Conservation (phyloP, 805 yeast species). For the Maudiozyma saulgeensis region DNA sequence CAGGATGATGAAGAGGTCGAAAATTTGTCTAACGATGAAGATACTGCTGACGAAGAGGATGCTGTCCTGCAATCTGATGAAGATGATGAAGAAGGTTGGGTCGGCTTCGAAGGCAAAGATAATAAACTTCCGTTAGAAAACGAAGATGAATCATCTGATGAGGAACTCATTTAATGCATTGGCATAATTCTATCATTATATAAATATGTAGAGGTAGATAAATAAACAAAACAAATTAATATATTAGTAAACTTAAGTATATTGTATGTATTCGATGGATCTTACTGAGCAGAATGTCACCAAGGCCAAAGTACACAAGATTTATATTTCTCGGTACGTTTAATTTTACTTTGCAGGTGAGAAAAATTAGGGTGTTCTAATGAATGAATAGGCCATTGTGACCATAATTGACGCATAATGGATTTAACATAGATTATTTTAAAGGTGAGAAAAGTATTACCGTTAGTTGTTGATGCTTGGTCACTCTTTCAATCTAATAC, state of each 20-base stretch:
- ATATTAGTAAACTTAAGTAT: too few relatives aligned
- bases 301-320: too few relatives aligned
- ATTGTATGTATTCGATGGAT: neutral
- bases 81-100: slow-evolving; percentile 33
- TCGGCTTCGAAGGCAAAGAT: slow-evolving; percentile 24
- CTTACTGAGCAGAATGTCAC: neutral
- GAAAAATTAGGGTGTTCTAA: too few relatives aligned
- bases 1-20: slow-evolving; percentile 25
- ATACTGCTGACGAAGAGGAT: slow-evolving; percentile 23
- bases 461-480: too few relatives aligned
- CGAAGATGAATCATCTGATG: slow-evolving; percentile 23
- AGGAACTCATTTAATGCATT: slow-evolving; percentile 14
- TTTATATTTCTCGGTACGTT: too few relatives aligned
- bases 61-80: slow-evolving; percentile 22
- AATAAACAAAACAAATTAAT: too few relatives aligned
- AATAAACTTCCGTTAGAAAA: slow-evolving; percentile 15
- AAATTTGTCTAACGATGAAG: slow-evolving; percentile 22
- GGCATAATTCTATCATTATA: neutral
- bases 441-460: too few relatives aligned
- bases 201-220: neutral
- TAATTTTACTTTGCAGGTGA: too few relatives aligned
- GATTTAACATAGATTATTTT: too few relatives aligned
- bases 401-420: too few relatives aligned
- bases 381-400: too few relatives aligned
- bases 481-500: too few relatives aligned